Evolutionary conservation across 169 alveolate species (phyloP).

Genomic region (Pseudocohnilembus persalinus): DNA sequence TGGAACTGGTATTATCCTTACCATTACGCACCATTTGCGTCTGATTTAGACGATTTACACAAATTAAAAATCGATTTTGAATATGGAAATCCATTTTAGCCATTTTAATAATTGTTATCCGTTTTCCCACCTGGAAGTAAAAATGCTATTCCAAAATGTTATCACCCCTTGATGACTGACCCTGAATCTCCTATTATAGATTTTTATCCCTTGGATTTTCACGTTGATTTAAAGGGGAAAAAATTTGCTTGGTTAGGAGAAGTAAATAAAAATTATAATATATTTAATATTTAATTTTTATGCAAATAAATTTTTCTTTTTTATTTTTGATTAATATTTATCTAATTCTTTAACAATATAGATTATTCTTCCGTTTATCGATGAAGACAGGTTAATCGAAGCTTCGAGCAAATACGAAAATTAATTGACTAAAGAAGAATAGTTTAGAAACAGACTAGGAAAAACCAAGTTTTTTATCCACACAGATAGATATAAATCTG

Average conservation of each 20-base stretch:
- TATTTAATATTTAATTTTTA: no score
- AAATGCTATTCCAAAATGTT: conserved; percentile 91
- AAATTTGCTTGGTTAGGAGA: conserved; percentile 82
- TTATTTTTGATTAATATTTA: no score
- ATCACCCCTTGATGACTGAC: conserved; percentile 51
- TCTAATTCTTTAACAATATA: background rate
- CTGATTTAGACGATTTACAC: conserved; percentile 87
- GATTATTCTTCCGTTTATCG: conserved; percentile 67
- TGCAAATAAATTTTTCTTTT: no score
- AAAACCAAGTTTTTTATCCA: background rate
- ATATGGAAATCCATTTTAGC: conserved; percentile 92
- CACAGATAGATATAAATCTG: background rate
- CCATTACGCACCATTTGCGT: conserved; percentile 98
- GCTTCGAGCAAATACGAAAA: conserved; percentile 45
- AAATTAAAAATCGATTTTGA: conserved; percentile 66
- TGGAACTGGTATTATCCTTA: conserved; percentile 99
- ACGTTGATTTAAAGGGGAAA: conserved; percentile 76
- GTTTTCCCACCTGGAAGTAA: conserved; percentile 97
- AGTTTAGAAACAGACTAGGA: conserved; percentile 38
- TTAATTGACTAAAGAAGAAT: conserved; percentile 13
- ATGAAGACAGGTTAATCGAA: conserved; percentile 51
- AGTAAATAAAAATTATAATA: background rate
- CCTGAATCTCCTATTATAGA: conserved; percentile 71
- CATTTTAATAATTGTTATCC: conserved; percentile 95
- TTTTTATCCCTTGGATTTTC: conserved; percentile 84